Conservation (phyloP, 257 asterid species). For the Forsythia viridissima region DNA sequence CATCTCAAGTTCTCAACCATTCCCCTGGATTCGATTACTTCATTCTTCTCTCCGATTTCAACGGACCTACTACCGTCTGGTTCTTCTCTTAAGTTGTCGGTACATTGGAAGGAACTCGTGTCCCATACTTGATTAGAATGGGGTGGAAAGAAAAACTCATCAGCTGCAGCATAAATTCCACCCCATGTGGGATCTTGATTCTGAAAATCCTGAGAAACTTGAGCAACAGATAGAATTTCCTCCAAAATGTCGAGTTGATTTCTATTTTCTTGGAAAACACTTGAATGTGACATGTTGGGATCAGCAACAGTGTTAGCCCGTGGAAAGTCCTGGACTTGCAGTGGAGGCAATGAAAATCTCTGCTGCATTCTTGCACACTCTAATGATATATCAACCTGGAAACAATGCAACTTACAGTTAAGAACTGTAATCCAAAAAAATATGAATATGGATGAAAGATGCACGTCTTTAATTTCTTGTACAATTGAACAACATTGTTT, state of each 20-base stretch:
- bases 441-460: neutral
- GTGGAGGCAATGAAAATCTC: slow-evolving; percentile 68
- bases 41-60: slow-evolving; percentile 51
- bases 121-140: slow-evolving; percentile 43
- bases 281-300: slow-evolving; percentile 27
- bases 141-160: slow-evolving; percentile 65
- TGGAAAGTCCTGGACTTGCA: slow-evolving; percentile 69
- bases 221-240: slow-evolving; percentile 81
- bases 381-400: slow-evolving; percentile 76
- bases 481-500: neutral
- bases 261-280: slow-evolving; percentile 30
- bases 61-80: slow-evolving; percentile 35
- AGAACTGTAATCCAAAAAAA: neutral
- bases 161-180: slow-evolving; percentile 39
- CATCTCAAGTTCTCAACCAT: slow-evolving; percentile 70
- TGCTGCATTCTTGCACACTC: slow-evolving; percentile 91
- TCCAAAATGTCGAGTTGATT: slow-evolving; percentile 59
- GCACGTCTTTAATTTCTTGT: neutral
- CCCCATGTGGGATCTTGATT: slow-evolving; percentile 46
- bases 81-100: slow-evolving; percentile 40
- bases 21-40: slow-evolving; percentile 42
- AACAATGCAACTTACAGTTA: neutral
- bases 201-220: slow-evolving; percentile 73
- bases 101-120: slow-evolving; percentile 27
- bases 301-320: slow-evolving; percentile 16